These are phyloP conservation scores for Trifolium subterraneum DNA, from an alignment of 306 rosid species.

Conservation along the genomic window DNA sequence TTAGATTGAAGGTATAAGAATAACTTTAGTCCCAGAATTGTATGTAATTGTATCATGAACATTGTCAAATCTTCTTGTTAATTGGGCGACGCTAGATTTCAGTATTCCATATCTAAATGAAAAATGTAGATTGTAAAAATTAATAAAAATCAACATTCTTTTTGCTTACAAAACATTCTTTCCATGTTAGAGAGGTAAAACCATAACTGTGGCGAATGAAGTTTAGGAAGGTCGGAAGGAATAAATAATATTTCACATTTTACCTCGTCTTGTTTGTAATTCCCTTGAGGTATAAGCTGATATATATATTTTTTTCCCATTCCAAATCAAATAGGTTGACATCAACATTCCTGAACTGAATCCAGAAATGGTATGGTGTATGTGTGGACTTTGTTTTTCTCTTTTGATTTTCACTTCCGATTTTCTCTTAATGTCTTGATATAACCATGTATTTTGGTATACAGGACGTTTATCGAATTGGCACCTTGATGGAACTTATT, in stretches of 20 bases:
- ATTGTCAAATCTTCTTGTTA: conserved; percentile 7
- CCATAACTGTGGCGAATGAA: conserved; percentile 25
- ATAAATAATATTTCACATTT: background rate
- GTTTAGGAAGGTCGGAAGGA: conserved; percentile 14
- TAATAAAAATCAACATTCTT: conserved; percentile 25
- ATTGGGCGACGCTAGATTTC: conserved; percentile 30
- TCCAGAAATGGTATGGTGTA: conserved; percentile 83
- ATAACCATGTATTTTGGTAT: conserved; percentile 53
- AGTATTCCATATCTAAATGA: background rate
- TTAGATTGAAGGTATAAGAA: conserved; percentile 67
- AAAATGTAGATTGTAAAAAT: background rate
- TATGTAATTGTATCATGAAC: conserved; percentile 31
- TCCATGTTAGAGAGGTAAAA: conserved; percentile 20
- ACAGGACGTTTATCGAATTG: conserved; percentile 98
- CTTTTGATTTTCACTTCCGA: conserved; percentile 3
- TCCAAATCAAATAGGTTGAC: conserved; percentile 73
- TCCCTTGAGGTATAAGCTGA: conserved; percentile 38
- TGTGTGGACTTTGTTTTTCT: background rate
- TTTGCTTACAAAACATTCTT: conserved; percentile 29
- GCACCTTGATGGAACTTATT: conserved; percentile 89
- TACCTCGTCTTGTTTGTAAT: conserved; percentile 27
- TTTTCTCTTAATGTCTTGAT: conserved; percentile 31
- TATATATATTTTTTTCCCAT: conserved; percentile 35
- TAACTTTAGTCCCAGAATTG: conserved; percentile 1
- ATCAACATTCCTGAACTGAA: conserved; percentile 94